phyloP scores from a whole-genome alignment of 257 asterid genomes.

The Lycium barbarum region DNA sequence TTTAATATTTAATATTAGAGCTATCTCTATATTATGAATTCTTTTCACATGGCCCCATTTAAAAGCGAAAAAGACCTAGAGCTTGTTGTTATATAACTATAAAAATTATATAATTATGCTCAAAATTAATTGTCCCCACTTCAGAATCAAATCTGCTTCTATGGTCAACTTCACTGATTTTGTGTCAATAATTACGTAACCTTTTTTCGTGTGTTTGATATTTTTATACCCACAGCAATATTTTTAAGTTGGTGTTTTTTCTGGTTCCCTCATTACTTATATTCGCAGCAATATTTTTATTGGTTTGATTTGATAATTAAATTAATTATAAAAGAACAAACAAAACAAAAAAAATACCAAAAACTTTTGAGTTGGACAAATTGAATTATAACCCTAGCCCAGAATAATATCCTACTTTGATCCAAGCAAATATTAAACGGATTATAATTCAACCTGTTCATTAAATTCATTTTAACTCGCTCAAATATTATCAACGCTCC shows the following conservation, averaged over 20 bases:
- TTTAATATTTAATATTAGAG: background rate
- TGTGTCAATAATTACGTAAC: background rate
- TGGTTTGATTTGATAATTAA: background rate
- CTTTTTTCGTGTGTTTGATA: background rate
- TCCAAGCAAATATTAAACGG: no score
- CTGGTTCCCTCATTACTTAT: background rate
- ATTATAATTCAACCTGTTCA: no score
- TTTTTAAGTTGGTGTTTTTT: background rate
- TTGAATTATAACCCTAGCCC: no score
- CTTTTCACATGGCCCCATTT: background rate
- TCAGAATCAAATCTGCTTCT: background rate
- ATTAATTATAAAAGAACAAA: background rate
- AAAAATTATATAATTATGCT: background rate
- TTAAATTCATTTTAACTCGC: no score
- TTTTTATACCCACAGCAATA: background rate
- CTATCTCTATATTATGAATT: background rate
- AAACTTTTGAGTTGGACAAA: background rate
- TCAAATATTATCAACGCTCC: background rate
- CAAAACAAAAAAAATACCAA: background rate
- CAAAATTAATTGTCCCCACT: background rate
- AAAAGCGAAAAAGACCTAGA: no score
- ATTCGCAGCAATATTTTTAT: background rate
- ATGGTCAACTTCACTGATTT: conserved; percentile 7
- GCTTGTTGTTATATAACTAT: background rate
- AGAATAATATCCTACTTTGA: no score